Conservation (phyloP, 75 land plant species). For the Adiantum capillusveneris region DNA sequence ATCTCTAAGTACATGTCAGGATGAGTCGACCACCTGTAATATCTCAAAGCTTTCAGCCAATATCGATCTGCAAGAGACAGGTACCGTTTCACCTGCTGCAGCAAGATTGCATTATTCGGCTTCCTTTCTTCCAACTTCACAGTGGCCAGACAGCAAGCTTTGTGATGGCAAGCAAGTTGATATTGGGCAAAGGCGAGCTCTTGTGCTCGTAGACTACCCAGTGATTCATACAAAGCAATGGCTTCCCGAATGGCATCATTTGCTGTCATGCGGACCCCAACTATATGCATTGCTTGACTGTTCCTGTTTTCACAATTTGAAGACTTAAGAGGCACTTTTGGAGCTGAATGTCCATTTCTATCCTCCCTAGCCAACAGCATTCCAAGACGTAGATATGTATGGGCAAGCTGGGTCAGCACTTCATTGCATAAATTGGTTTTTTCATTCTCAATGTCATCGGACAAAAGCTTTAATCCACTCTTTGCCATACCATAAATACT, state of each 20-base stretch:
- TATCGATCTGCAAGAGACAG: conserved; percentile 80
- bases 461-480: conserved; percentile 28
- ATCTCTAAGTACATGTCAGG: conserved; percentile 81
- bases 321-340: conserved; percentile 9
- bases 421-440: conserved; percentile 46
- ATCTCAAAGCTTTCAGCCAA: conserved; percentile 75
- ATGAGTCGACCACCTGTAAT: conserved; percentile 67
- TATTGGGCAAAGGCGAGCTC: conserved; percentile 89
- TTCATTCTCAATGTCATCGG: conserved; percentile 17
- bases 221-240: conserved; percentile 64
- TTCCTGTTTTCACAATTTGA: conserved; percentile 9
- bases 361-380: conserved; percentile 83
- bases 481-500: conserved; percentile 70
- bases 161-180: conserved; percentile 82
- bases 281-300: conserved; percentile 12
- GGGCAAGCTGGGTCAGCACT: conserved; percentile 78
- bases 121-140: conserved; percentile 35
- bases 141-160: conserved; percentile 57
- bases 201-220: conserved; percentile 71
- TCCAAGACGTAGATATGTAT: conserved; percentile 87
- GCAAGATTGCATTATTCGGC: conserved; percentile 20
- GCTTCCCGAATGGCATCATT: conserved; percentile 87
- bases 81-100: conserved; percentile 66
- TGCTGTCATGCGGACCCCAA: conserved; percentile 49
- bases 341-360: conserved; percentile 29